Evolutionary conservation across 2,329 filamentous ascomycete species (phyloP), one percentile per base, ranked within the genome.

Genomic region (Cladosporium sp.): DNA sequence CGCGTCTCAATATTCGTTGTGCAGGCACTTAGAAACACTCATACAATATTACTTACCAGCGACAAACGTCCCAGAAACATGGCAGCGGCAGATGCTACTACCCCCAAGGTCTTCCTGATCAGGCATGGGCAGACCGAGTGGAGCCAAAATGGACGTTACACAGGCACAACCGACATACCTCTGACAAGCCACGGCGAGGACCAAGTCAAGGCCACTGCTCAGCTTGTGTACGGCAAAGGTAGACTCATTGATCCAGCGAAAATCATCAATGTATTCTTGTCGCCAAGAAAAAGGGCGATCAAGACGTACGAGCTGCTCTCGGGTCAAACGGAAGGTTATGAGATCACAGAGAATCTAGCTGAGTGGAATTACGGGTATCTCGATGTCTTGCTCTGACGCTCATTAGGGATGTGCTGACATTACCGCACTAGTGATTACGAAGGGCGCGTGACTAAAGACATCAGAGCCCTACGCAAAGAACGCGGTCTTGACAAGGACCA

Each of bases 51-150:
- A 55, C 38, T 3, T 3, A 25, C 20, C 25, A 15, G 22, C 22
- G 17, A n/a, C 25, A 28, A 43, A 20, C 30, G 20, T 12, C 8
- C 19, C 19, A n/a, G 19, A n/a, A 64, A 28, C 15, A 72, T 73
- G 70, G 67, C 70, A 17, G 70, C 72, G 63, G 72, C 72, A 66
- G 70, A 73, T 64, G 70, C 70, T 49, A 60, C 73, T 2, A 85
- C 87, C 2, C 89, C 90, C 1, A 83, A 89, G 55, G 86, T 90
- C 71, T 93, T 93, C 78, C 84, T 94, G 66, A 78, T 92, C 72
- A 90, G 92, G 67, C 92, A 97, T 71, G 93, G 92, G 75, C 91
- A 97, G 78, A 97, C 92, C 3, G 91, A 96, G 78, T 97, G 92
- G 92, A 95, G 90, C 5, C 84, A 96, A 50, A 88, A 88, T 66